Base-by-base conservation (phyloP, 768 basidiomycete genomes). In the Pleurotus tuber-regium region DNA sequence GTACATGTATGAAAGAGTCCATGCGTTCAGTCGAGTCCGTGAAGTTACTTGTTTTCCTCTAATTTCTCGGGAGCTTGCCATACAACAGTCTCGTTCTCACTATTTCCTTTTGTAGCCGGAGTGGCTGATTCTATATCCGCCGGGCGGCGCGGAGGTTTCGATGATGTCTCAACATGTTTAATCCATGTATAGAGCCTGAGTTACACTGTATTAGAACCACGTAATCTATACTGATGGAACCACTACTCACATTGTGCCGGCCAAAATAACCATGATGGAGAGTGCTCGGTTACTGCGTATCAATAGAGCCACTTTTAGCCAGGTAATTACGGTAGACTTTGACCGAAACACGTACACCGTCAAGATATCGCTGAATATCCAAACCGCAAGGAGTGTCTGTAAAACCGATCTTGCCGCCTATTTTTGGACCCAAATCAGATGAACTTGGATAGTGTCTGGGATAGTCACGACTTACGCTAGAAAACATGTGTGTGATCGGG, bases 401-500 rank as follows among this genome's bases (percentile, higher is more conserved):
- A 95, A 71, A 16, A 92, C 92, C 5, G 89, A 89, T 51, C 87
- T 77, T 6, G 86, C 87, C 24, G 90, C 87, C 89, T 87, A 56
- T 41, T 46, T 24, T n/a, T n/a, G n/a, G n/a, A n/a, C n/a, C 51
- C 43, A 39, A 49, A 35, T 50, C 36, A 55, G 51, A 58, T 35
- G 50, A 52, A 55, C 52, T 39, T 53, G 30, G 11, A 30, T 43
- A 43, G 11, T 30, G 39, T 39, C 50, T 38, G 31, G 28, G 52
- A 40, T 57, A 31, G n/a, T 18, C n/a, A 4, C 43, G 9, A 74
- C 84, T 63, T 59, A 88, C 87, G 56, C 78, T 86, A 12, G 84
- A 84, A 68, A 92, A 87, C 87, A 90, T 92, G 64, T 91, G 90
- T 1, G 88, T 90, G 49, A 92, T 78, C 4, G 89, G 89, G 51